A percentile compares a stretch with the other conserved stretches of the same genome.
These are phyloP conservation scores for Fusarium hostae DNA, from an alignment of 2,329 filamentous ascomycete genomes.

Conservation along the genomic window DNA sequence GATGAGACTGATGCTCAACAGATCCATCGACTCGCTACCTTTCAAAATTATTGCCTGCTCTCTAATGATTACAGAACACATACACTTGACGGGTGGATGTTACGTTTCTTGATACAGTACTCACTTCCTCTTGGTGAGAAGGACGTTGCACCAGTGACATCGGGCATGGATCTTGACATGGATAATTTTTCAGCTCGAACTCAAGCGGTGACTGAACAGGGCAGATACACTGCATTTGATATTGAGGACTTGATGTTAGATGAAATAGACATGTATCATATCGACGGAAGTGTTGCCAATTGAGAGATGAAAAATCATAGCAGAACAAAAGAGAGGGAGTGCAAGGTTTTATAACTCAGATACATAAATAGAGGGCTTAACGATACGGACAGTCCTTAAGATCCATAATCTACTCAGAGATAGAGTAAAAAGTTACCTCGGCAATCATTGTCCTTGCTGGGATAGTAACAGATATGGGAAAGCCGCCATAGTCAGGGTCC, in stretches of 20 bases:
- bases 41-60: conserved; percentile 32
- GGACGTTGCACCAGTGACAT: background rate
- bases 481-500: conserved; percentile 63
- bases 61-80: conserved; percentile 21
- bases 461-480: conserved; percentile 63
- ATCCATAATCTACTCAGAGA: background rate
- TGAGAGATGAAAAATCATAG: background rate
- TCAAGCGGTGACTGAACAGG: background rate
- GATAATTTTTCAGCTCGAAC: background rate
- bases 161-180: background rate
- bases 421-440: conserved; percentile 36
- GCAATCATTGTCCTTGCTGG: conserved; percentile 60
- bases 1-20: background rate
- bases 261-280: background rate
- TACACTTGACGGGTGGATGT: conserved; percentile 35
- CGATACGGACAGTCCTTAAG: background rate
- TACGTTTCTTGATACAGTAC: conserved; percentile 30
- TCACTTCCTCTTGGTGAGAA: conserved; percentile 11
- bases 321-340: too few species aligned
- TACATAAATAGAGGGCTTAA: background rate
- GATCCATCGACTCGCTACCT: conserved; percentile 28
- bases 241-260: background rate
- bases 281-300: background rate
- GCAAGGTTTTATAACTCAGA: background rate
- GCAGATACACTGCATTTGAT: background rate